Evolutionary conservation across 371 early-diverging fungal genomes (phyloP), one percentile per base, ranked within the genome.

Genomic region (Mucor irregularis): DNA sequence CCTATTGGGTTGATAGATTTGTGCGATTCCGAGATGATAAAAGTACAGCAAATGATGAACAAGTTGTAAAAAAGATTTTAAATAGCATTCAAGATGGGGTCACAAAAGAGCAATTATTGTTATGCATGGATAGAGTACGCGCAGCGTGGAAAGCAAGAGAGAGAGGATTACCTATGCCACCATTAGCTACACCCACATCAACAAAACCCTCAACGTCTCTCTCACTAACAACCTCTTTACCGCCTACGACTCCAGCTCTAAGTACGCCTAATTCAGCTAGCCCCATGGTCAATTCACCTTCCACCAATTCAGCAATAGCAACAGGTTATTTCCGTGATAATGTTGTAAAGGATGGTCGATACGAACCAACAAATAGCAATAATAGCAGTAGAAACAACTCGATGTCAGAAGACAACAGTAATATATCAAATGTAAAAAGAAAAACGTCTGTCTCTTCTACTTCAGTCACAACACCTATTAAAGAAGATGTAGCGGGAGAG

Each of bases 11-110:
- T n/a, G 0, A 29, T 16, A 74, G 78, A 65, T 84, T 89, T 65
- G 82, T 86, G 19, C 81, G 86, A 19, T 76, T 86, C 13, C 73
- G 91, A 16, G 77, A 73, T 16, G 92, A 92, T 64, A 89, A 88
- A 60, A 73, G 74, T n/a, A 79, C 75, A 17, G 85, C 87, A 13
- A 88, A 89, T 61, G 86, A 87, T 44, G 86, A 85, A 49, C 66
- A 58, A 21, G 76, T 76, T 0, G 82, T 84, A 4, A 72, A 76
- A 30, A 77, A 78, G 44, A 71, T 86, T 5, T 26, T 88, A 11
- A 61, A 78, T 13, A 73, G 73, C 48, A 71, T 87, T 17, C 66
- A 69, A 7, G 77, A 85, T 33, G 78, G 79, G 31, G 78, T 90
- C 5, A 74, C 80, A 14, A 76, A 70, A 39, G 78, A 76, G 14